phyloP scores from a whole-genome alignment of 2,329 filamentous ascomycete genomes.

The Saccharata proteae region DNA sequence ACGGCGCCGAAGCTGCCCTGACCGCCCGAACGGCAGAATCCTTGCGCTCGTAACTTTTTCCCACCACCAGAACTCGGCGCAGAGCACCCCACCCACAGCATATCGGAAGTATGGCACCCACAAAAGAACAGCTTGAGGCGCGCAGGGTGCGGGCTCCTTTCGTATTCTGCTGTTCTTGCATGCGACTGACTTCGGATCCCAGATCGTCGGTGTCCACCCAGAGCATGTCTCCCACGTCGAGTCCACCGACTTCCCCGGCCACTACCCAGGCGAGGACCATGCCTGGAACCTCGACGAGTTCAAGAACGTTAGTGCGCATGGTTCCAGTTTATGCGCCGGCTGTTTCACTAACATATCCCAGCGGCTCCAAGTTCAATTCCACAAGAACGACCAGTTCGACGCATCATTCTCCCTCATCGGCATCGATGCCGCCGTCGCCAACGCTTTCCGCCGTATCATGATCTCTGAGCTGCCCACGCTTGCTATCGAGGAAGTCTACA shows the following conservation, averaged over 20 bases:
- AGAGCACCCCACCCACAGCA: slow-evolving; percentile 16
- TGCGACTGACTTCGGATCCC: slow-evolving; percentile 11
- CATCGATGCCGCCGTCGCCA: slow-evolving; percentile 84
- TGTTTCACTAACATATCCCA: slow-evolving; percentile 22
- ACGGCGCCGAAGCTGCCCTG: not conserved
- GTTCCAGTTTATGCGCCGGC: slow-evolving; percentile 1
- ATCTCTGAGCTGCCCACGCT: slow-evolving; percentile 89
- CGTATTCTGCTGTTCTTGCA: slow-evolving; percentile 1
- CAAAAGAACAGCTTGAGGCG: slow-evolving; percentile 43
- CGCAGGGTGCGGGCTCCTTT: slow-evolving; percentile 41
- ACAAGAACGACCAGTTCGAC: slow-evolving; percentile 67
- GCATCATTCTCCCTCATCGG: slow-evolving; percentile 84
- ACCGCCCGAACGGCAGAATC: slow-evolving; percentile 1
- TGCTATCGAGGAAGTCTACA: slow-evolving; percentile 86
- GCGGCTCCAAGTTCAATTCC: slow-evolving; percentile 65
- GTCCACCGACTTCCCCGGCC: slow-evolving; percentile 84
- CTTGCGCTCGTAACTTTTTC: slow-evolving; percentile 8
- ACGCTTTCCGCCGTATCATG: slow-evolving; percentile 93
- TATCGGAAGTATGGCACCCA: slow-evolving; percentile 24
- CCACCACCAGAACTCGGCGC: slow-evolving; percentile 11
- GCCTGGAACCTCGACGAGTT: slow-evolving; percentile 68
- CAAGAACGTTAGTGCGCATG: slow-evolving; percentile 33
- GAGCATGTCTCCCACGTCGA: slow-evolving; percentile 85
- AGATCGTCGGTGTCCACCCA: slow-evolving; percentile 77
- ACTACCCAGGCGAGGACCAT: slow-evolving; percentile 80